Percentiles rank a stretch among this genome's conserved stretches.
Conservation (phyloP, 371 early-diverging fungal genomes). For the Ordospora colligata region DNA sequence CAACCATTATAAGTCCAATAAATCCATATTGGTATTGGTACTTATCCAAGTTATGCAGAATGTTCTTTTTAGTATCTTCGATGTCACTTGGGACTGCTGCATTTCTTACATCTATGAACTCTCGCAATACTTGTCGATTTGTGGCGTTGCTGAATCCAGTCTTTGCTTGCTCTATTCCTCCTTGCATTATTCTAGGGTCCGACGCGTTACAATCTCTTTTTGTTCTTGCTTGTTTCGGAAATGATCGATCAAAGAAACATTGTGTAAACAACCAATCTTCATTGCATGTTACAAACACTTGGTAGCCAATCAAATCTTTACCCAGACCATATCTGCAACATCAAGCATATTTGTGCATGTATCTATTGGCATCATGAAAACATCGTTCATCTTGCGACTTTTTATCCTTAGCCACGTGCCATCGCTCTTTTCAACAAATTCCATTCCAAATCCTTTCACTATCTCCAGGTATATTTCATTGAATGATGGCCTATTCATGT, state of each 20-base stretch:
- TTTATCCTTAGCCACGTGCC: slow-evolving; percentile 7
- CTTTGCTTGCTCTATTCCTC: neutral
- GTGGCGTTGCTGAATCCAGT: neutral
- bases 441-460: slow-evolving; percentile 47
- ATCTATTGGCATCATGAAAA: slow-evolving; percentile 9
- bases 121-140: neutral
- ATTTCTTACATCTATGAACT: slow-evolving; percentile 12
- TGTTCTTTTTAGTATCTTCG: neutral
- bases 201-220: neutral
- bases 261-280: neutral
- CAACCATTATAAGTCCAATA: neutral
- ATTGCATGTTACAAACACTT: neutral
- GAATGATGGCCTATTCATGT: slow-evolving; percentile 16
- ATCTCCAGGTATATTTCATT: slow-evolving; percentile 45
- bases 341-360: neutral
- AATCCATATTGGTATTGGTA: slow-evolving; percentile 7
- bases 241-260: neutral
- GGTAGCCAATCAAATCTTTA: slow-evolving; percentile 16
- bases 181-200: slow-evolving; percentile 6
- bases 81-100: neutral
- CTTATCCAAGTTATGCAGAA: slow-evolving; percentile 4
- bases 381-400: slow-evolving; percentile 39
- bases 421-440: slow-evolving; percentile 22
- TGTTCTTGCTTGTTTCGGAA: neutral
- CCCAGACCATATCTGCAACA: slow-evolving; percentile 22